Percentiles rank a stretch among this genome's conserved stretches.
Evolutionary conservation across 176 grass and related monocot genomes (phyloP).

Genomic region (Paspalum notatum): DNA sequence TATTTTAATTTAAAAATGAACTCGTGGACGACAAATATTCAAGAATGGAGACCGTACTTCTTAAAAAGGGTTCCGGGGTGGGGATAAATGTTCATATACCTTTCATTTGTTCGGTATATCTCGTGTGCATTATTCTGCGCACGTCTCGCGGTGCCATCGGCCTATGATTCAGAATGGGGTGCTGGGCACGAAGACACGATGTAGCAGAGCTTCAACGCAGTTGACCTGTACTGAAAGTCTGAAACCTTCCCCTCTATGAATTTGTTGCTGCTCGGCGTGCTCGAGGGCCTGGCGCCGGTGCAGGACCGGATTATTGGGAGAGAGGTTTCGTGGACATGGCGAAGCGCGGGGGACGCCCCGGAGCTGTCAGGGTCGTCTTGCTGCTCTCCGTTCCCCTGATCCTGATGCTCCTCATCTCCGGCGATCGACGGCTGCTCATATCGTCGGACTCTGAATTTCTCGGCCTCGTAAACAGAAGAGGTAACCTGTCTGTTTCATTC

Average conservation of each 20-base stretch:
- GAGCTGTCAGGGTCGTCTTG: background rate
- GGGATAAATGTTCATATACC: too few relatives aligned
- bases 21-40: too few relatives aligned
- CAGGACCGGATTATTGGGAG: background rate
- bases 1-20: too few relatives aligned
- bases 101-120: too few relatives aligned
- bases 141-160: background rate
- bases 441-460: background rate
- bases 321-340: background rate
- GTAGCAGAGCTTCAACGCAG: background rate
- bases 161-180: background rate
- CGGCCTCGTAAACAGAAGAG: background rate
- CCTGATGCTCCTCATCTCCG: background rate
- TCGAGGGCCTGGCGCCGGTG: background rate
- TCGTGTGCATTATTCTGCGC: background rate
- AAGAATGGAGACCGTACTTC: too few relatives aligned
- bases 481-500: background rate
- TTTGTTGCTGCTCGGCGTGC: background rate
- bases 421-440: background rate
- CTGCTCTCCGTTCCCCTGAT: conserved; percentile 19
- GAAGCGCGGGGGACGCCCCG: background rate
- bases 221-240: conserved; percentile 5
- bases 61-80: too few relatives aligned
- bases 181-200: conserved; percentile 10
- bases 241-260: conserved; percentile 20